Base-by-base conservation (phyloP, 352 stramenopile species). In the Peronospora destructor region DNA sequence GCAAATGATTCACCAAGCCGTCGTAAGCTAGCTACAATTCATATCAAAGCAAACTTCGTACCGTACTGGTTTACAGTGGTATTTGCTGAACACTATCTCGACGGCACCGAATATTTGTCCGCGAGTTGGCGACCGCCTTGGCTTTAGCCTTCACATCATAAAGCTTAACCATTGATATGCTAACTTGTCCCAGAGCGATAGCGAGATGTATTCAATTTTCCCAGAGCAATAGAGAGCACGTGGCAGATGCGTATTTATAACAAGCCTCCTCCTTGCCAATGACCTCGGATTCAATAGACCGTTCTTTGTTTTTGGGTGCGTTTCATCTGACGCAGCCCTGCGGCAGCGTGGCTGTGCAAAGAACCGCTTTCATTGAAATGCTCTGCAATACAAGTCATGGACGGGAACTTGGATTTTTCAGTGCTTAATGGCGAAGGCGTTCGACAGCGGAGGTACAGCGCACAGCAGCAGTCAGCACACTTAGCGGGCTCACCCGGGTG, bases 81-180 rank as follows among this genome's bases (percentile, higher is more conserved):
- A 34, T 33, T 9, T 6, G 11, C 23, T 11, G 12, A 1, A 29
- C 57, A 45, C 56, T 41, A 61, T 66, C 52, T 34, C 21, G 25
- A 23, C n/a, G 6, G 52, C 52, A 61, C 46, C 42, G 46, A 51
- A 41, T 49, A 56, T 43, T 60, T 12, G 28, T 6, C 16, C 34
- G 28, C 52, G 53, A 50, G 26, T 49, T 56, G 49, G 30, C 48
- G 37, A 55, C n/a, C 30, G 21, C 38, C 26, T 40, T 30, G 28
- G 35, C 35, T 14, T 45, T 45, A 25, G 26, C 16, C 33, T 32
- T n/a, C 3, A 1, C 12, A 19, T 16, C 19, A 11, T 25, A 23
- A 32, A 45, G 35, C 23, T 6, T 3, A 36, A 53, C 45, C 34
- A 29, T 43, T 21, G 19, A 21, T 21, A 21, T 21, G 19, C 19